Evolutionary conservation across 352 stramenopile genomes (phyloP).

Genomic region (Phytophthora sp.): DNA sequence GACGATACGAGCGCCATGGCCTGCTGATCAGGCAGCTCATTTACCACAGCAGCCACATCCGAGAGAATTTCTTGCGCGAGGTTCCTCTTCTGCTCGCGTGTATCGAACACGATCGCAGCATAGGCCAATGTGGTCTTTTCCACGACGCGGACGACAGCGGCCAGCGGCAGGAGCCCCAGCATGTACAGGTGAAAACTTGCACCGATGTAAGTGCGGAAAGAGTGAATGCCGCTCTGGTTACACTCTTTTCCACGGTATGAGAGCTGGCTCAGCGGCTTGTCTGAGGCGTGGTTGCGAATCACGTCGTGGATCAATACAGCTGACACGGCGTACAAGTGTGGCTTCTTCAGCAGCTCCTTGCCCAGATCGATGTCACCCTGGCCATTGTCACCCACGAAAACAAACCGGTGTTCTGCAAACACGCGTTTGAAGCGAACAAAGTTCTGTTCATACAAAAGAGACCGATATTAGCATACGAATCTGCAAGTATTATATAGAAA

Average conservation of each 20-base stretch:
- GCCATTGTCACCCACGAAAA: conserved; percentile 85
- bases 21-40: conserved; percentile 59
- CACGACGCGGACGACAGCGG: conserved; percentile 66
- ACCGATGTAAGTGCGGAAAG: conserved; percentile 85
- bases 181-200: conserved; percentile 64
- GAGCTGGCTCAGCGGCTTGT: conserved; percentile 27
- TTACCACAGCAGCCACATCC: conserved; percentile 64
- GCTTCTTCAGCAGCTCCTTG: conserved; percentile 65
- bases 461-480: conserved; percentile 3
- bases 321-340: conserved; percentile 57
- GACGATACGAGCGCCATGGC: conserved; percentile 52
- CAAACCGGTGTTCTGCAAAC: conserved; percentile 76
- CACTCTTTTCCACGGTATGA: conserved; percentile 76
- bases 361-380: conserved; percentile 84
- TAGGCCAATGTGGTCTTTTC: conserved; percentile 64
- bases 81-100: conserved; percentile 53
- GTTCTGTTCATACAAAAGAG: conserved; percentile 44
- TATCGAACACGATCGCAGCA: conserved; percentile 71
- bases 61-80: conserved; percentile 65
- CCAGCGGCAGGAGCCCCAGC: conserved; percentile 53
- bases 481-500: not conserved
- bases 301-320: conserved; percentile 84
- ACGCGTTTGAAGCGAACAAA: conserved; percentile 77
- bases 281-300: conserved; percentile 67
- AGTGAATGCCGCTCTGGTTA: conserved; percentile 63